Evolutionary conservation across 2,329 filamentous ascomycete species (phyloP), one percentile per base, ranked within the genome.

Genomic region (Hymenotorrendiella dingleyae): DNA sequence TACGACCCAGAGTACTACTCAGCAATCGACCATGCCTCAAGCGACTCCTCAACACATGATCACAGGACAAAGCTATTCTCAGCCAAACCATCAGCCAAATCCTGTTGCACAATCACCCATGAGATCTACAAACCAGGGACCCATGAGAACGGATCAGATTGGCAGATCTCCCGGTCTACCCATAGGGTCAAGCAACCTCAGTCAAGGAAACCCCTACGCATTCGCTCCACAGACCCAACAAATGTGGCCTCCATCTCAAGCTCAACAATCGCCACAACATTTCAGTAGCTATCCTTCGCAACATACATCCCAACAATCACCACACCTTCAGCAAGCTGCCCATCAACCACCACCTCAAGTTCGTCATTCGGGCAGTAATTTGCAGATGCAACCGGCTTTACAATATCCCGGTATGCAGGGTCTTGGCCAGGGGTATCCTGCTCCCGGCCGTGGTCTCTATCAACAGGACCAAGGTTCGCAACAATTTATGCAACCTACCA

Each of bases 51-150:
- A 65, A 36, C 59, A 66, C 27, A 66, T 73, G 57, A 67, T 71
- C 52, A 34, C 49, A 53, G 76, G 64, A 54, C 76, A 68, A 48
- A 72, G 77, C 1, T 94, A 89, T 64, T 78, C 82, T 41, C 84
- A 82, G 58, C 76, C 85, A 41, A 76, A 85, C 34, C 81, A 86
- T 58, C 75, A 82, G 26, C 85, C 85, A 58, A 82, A 78, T 58
- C 73, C 82, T 28, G 79, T 89, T 60, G 76, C 76, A 22, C 84
- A 87, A 60, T 82, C 86, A 19, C 80, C 81, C 19, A 80, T 88
- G 63, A 79, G 85, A 65, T 74, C 76, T 59, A 81, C 84, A 67
- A 76, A 78, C 50, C 78, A 80, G 27, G 66, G 70, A 59, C 66
- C 78, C 62, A 54, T 64, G 63, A 65, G 71, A 24, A 67, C 75